Conservation (phyloP, 2,329 filamentous ascomycete species). For the Sporothrix luriei region DNA sequence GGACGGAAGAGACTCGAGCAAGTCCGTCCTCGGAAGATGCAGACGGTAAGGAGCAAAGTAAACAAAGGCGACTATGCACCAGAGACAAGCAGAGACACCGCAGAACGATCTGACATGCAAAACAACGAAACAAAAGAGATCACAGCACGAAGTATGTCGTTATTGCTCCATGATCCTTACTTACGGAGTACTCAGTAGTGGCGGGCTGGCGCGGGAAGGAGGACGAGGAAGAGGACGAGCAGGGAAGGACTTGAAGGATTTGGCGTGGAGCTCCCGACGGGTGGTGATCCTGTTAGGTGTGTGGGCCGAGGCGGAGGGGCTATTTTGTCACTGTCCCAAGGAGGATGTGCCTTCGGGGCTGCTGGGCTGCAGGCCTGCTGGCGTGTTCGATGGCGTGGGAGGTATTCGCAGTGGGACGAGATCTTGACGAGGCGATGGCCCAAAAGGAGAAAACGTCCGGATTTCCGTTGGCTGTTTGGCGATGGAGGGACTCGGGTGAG, state of each 20-base stretch:
- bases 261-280: slow-evolving; percentile 17
- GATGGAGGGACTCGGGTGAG: slow-evolving; percentile 3
- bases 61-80: slow-evolving; percentile 7
- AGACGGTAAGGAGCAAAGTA: not conserved
- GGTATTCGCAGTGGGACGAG: slow-evolving; percentile 15
- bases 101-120: not conserved
- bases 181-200: slow-evolving; percentile 1
- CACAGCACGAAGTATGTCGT: no score
- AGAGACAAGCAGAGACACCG: not conserved
- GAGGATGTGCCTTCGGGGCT: not conserved
- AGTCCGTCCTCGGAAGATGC: not conserved
- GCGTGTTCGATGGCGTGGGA: slow-evolving; percentile 13
- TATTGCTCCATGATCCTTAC: not conserved
- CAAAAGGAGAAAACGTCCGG: not conserved
- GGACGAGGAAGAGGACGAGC: not conserved
- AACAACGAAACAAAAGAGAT: not conserved
- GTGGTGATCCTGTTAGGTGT: slow-evolving; percentile 1
- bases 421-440: not conserved
- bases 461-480: not conserved
- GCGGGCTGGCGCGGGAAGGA: slow-evolving; percentile 9
- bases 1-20: not conserved
- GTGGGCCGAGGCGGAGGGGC: not conserved
- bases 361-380: not conserved
- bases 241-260: not conserved
- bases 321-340: no score